Evolutionary conservation across 2,329 filamentous ascomycete species (phyloP).

Genomic region (Cercospora nicotianae): DNA sequence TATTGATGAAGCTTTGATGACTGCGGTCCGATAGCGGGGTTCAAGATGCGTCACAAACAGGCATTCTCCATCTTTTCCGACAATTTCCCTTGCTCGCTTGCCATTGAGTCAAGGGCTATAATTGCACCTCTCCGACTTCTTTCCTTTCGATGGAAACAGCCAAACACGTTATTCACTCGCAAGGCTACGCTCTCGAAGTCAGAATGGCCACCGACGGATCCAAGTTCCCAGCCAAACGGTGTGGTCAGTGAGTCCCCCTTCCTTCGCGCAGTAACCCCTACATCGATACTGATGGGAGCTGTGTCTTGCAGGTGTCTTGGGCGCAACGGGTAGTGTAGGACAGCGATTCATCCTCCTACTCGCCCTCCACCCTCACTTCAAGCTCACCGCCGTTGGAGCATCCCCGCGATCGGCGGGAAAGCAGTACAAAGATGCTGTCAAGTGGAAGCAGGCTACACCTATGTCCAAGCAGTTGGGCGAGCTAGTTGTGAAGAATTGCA

Average conservation of each 20-base stretch:
- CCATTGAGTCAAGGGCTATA: conserved; percentile 1
- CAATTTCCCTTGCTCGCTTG: conserved; percentile 1
- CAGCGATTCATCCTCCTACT: conserved; percentile 94
- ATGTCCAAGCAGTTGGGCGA: conserved; percentile 76
- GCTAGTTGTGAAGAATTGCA: conserved; percentile 83
- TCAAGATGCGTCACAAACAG: neutral
- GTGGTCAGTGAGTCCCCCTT: conserved; percentile 45
- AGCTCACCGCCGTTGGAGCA: conserved; percentile 84
- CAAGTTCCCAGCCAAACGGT: conserved; percentile 54
- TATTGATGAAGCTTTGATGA: neutral
- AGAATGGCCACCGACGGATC: conserved; percentile 32
- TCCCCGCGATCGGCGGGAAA: conserved; percentile 88
- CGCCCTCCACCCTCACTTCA: conserved; percentile 80
- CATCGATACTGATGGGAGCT: conserved; percentile 1
- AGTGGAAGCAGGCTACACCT: conserved; percentile 87
- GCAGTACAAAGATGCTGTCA: conserved; percentile 89
- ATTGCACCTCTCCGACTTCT: neutral
- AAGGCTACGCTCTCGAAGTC: conserved; percentile 24
- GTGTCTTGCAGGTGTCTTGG: conserved; percentile 62
- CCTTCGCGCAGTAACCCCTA: neutral
- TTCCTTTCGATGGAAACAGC: conserved; percentile 25
- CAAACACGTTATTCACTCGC: conserved; percentile 23
- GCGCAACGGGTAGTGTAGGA: conserved; percentile 90
- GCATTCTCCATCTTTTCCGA: conserved; percentile 1
- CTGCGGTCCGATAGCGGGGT: neutral